Percentiles rank a stretch among this genome's conserved stretches.
phyloP scores from a whole-genome alignment of 2,329 filamentous ascomycete genomes.

The Coniochaeta ligniaria region DNA sequence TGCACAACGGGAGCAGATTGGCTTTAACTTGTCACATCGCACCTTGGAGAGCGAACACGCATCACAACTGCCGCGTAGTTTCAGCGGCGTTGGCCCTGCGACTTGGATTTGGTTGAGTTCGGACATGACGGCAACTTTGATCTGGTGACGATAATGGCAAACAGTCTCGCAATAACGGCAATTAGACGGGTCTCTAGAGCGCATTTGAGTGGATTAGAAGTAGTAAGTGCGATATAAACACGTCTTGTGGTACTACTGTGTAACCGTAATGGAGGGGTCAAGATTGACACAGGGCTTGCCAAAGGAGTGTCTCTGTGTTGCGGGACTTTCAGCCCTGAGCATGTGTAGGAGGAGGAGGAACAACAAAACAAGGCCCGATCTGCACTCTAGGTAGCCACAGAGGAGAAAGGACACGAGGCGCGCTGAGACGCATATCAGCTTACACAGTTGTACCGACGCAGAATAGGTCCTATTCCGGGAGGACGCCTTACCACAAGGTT shows the following conservation, averaged over 20 bases:
- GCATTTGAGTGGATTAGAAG: neutral
- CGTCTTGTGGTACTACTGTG: neutral
- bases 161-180: neutral
- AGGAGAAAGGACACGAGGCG: neutral
- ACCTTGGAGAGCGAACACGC: slow-evolving; percentile 27
- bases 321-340: neutral
- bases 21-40: slow-evolving; percentile 24
- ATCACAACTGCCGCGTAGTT: slow-evolving; percentile 28
- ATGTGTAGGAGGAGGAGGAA: neutral
- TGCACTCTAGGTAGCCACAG: neutral
- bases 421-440: neutral
- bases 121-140: neutral
- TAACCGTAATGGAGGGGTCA: neutral
- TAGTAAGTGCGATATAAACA: neutral
- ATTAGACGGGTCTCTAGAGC: neutral
- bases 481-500: neutral
- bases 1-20: slow-evolving; percentile 24
- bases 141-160: neutral
- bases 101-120: neutral
- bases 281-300: neutral
- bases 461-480: neutral
- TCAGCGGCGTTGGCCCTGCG: slow-evolving; percentile 7
- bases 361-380: neutral
- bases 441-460: neutral
- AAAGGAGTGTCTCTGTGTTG: neutral